phyloP scores from a whole-genome alignment of 1,284 basidiomycete genomes.

The Retiboletus flavoniger region DNA sequence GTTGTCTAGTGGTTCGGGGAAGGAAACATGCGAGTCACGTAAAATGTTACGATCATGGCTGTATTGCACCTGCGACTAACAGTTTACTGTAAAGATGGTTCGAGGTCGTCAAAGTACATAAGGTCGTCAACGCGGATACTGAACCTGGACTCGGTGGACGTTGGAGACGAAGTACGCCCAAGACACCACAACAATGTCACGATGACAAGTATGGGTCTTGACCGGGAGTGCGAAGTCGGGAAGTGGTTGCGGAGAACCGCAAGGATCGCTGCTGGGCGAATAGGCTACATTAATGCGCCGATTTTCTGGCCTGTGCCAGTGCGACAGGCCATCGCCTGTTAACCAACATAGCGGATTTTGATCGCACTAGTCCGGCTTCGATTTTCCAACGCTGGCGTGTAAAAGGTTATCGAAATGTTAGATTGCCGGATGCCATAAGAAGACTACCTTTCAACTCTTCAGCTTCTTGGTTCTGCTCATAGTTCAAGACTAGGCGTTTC shows the following conservation, averaged over 20 bases:
- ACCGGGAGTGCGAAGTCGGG: constrained; percentile 21
- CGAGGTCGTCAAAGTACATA: constrained; percentile 30
- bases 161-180: constrained; percentile 13
- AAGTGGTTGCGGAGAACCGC: constrained; percentile 26
- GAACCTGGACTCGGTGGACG: constrained; percentile 17
- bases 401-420: constrained; percentile 8
- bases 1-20: constrained; percentile 3
- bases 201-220: constrained; percentile 20
- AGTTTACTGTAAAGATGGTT: constrained; percentile 12
- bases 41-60: constrained; percentile 10
- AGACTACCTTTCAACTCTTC: constrained; percentile 70
- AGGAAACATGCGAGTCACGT: constrained; percentile 9
- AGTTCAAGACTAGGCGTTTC: constrained; percentile 87
- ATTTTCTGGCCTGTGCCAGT: constrained; percentile 15
- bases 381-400: constrained; percentile 57
- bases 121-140: constrained; percentile 26
- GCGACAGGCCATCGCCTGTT: constrained; percentile 22
- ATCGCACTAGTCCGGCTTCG: constrained; percentile 62
- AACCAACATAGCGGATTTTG: constrained; percentile 73
- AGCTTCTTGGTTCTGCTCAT: constrained; percentile 81
- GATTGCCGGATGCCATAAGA: not conserved
- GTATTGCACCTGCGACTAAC: constrained; percentile 11
- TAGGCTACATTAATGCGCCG: constrained; percentile 22
- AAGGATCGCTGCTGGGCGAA: constrained; percentile 26
- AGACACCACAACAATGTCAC: constrained; percentile 15